A percentile compares a stretch with the other conserved stretches of the same genome.
Conservation (phyloP, 768 basidiomycete genomes). For the Ramaria sp. region DNA sequence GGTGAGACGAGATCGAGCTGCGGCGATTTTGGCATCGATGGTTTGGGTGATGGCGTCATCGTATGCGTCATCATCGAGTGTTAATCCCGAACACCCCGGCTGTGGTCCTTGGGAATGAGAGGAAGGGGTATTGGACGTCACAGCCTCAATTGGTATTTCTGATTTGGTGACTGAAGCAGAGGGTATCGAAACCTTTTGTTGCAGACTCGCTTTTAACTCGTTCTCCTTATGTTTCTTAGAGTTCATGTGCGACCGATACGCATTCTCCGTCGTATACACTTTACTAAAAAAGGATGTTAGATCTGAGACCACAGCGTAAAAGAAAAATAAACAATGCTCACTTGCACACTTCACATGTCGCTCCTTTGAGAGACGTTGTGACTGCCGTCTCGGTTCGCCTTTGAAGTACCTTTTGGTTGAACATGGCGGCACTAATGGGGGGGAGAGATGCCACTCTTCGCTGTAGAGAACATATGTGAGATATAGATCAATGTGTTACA, state of each 20-base stretch:
- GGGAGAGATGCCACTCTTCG: constrained; percentile 84
- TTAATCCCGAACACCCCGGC: constrained; percentile 15
- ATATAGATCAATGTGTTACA: not conserved
- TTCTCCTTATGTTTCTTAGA: constrained; percentile 87
- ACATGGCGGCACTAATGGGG: constrained; percentile 65
- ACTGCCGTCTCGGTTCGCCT: constrained; percentile 66
- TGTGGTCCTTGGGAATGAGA: not conserved
- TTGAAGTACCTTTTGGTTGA: constrained; percentile 84
- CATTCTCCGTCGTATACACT: constrained; percentile 79
- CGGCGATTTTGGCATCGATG: constrained; percentile 69
- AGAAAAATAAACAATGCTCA: constrained; percentile 29
- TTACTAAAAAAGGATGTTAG: constrained; percentile 46
- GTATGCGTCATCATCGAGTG: constrained; percentile 27
- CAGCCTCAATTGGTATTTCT: not conserved
- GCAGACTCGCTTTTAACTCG: constrained; percentile 39
- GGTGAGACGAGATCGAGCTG: constrained; percentile 53
- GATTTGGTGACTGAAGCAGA: constrained; percentile 10
- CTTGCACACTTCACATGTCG: constrained; percentile 76
- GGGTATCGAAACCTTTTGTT: constrained; percentile 9
- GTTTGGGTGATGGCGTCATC: constrained; percentile 39
- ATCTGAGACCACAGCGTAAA: not conserved
- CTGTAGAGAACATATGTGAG: constrained; percentile 13
- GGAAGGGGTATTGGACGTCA: not conserved
- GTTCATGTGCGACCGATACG: constrained; percentile 75
- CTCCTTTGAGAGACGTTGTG: constrained; percentile 45